Evolutionary conservation across 2,329 filamentous ascomycete genomes (phyloP).

Genomic region (Juglanconis sp.): DNA sequence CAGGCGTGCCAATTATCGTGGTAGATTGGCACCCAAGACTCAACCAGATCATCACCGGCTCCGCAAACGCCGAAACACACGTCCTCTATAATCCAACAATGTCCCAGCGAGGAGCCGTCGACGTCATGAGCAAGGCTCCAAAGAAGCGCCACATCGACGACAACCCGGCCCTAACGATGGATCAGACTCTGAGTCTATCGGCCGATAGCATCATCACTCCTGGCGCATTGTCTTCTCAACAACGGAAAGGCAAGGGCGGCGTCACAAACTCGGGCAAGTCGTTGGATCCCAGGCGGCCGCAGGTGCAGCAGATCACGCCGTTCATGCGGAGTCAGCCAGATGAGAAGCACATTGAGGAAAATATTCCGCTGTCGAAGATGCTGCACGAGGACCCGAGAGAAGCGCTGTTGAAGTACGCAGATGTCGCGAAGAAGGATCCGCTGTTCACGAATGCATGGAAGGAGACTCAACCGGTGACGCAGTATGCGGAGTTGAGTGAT

Average conservation of each 20-base stretch:
- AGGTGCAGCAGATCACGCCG: conserved; percentile 79
- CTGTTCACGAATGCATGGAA: conserved; percentile 94
- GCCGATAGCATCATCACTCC: conserved; percentile 76
- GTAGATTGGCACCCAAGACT: conserved; percentile 92
- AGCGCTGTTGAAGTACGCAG: conserved; percentile 90
- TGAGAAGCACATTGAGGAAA: conserved; percentile 81
- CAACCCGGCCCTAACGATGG: conserved; percentile 81
- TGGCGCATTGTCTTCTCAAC: conserved; percentile 53
- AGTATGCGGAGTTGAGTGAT: conserved; percentile 87
- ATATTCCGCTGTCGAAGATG: conserved; percentile 88
- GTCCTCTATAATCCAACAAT: conserved; percentile 86
- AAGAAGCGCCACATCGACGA: conserved; percentile 96
- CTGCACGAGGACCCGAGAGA: conserved; percentile 94
- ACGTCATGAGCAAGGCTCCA: conserved; percentile 87
- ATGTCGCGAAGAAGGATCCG: conserved; percentile 87
- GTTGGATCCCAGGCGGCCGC: conserved; percentile 77
- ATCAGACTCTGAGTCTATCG: conserved; percentile 75
- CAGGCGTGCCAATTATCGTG: conserved; percentile 75
- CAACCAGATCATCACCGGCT: conserved; percentile 94
- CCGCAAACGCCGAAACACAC: conserved; percentile 84
- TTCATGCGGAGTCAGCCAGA: conserved; percentile 90
- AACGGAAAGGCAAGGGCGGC: conserved; percentile 62
- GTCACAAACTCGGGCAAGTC: conserved; percentile 75
- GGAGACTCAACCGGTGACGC: conserved; percentile 84
- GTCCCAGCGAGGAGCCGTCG: conserved; percentile 76